phyloP scores from a whole-genome alignment of 2,329 filamentous ascomycete species.

The Alternaria sp. region DNA sequence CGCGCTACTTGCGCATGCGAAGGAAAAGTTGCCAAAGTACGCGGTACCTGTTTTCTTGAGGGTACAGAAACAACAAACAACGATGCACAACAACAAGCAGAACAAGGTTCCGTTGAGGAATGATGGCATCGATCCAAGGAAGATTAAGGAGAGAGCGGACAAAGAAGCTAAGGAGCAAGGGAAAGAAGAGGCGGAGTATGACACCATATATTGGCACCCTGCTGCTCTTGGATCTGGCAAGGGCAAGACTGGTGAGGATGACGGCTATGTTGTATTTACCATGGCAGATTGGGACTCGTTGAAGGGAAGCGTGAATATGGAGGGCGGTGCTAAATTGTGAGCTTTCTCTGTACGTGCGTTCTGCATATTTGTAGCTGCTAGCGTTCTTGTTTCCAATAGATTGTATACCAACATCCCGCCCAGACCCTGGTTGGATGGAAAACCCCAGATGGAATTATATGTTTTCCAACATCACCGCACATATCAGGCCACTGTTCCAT shows the following conservation, averaged over 20 bases:
- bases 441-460: neutral
- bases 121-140: slow-evolving; percentile 69
- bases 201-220: slow-evolving; percentile 63
- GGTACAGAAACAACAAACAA: slow-evolving; percentile 65
- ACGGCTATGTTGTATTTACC: slow-evolving; percentile 66
- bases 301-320: slow-evolving; percentile 41
- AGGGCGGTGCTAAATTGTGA: slow-evolving; percentile 30
- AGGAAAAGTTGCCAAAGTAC: slow-evolving; percentile 71
- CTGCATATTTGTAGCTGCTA: slow-evolving; percentile 2
- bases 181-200: slow-evolving; percentile 44
- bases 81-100: slow-evolving; percentile 81
- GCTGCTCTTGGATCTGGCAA: slow-evolving; percentile 47
- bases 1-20: slow-evolving; percentile 66
- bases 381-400: slow-evolving; percentile 5
- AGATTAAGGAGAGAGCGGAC: slow-evolving; percentile 53
- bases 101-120: slow-evolving; percentile 75
- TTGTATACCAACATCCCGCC: neutral
- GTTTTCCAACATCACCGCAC: neutral
- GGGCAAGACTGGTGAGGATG: slow-evolving; percentile 49
- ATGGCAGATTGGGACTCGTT: slow-evolving; percentile 66
- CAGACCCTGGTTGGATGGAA: neutral
- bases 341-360: neutral
- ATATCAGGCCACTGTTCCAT: neutral
- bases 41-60: slow-evolving; percentile 79
- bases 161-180: slow-evolving; percentile 51